Evolutionary conservation across 495 filamentous ascomycete species (phyloP), one percentile per base, ranked within the genome.

Genomic region (Daldinia loculata): DNA sequence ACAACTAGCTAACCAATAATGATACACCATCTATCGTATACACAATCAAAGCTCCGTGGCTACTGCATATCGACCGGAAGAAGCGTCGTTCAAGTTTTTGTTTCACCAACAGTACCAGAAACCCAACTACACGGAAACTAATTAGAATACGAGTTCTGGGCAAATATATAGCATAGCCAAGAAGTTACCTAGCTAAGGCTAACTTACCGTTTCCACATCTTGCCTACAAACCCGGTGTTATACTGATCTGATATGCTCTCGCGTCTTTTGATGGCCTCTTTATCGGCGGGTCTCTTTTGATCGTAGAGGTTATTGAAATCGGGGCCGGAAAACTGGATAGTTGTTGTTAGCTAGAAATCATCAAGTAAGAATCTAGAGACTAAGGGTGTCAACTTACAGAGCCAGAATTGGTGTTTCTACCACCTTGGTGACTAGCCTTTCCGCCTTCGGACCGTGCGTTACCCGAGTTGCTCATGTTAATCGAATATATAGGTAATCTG

Each of bases 151-250:
- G 19, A 41, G 19, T 24, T 26, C 34, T 22, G 22, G 17, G 43
- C 19, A 24, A 48, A 24, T 3, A 48, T 11, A 48, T 12, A 24
- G 34, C 12, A 14, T 36, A 36, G 4, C 9, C 4, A 8, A 19
- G 17, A 6, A 45, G 34, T 15, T 36, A 12, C 34, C 17, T 24
- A 17, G 6, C 27, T 29, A 29, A 29, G 27, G 27, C 27, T 29
- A 34, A 62, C 66, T 32, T 19, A 69, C 66, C 59, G 66, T 27
- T 17, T 57, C 66, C 66, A 69, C 66, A 63, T 57, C 6, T 34
- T 51, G 30, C 52, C 52, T 12, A 57, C 30, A 38, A 53, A 63
- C 3, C 66, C 66, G 0, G 51, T 19, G 19, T 43, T 69, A 5
- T 63, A 63, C 29, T 69, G 66, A 3, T 69, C 59, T 6, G 58